These are phyloP conservation scores for Pythium rhizo-oryzae DNA, from an alignment of 352 stramenopile species.

Conservation along the genomic window DNA sequence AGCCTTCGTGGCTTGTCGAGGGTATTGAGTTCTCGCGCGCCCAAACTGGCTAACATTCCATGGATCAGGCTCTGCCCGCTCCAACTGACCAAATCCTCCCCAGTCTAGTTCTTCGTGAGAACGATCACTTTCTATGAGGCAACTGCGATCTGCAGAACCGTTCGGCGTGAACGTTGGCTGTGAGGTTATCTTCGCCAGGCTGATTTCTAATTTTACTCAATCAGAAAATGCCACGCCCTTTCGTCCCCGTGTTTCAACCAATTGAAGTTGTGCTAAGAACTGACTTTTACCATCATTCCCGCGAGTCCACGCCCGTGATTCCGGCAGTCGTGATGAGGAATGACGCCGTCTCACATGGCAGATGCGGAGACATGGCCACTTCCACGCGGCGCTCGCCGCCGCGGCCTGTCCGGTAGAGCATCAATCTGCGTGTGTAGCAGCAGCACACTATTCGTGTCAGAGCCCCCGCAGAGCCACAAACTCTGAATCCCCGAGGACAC, in stretches of 20 bases:
- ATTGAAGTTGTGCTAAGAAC: conserved; percentile 12
- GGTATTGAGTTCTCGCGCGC: not conserved
- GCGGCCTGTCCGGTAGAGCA: conserved; percentile 42
- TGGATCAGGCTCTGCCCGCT: not conserved
- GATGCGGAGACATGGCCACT: conserved; percentile 65
- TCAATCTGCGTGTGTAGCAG: conserved; percentile 37
- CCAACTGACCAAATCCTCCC: conserved; percentile 6
- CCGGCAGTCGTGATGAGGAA: conserved; percentile 69
- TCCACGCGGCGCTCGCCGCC: conserved; percentile 42
- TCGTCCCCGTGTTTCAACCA: not conserved
- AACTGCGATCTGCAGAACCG: conserved; percentile 1
- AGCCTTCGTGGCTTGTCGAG: not conserved
- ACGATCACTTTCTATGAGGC: conserved; percentile 2
- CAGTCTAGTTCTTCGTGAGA: conserved; percentile 15
- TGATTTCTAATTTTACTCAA: conserved; percentile 9
- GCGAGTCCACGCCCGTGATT: conserved; percentile 23
- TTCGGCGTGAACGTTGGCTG: not conserved
- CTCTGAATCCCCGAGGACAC: not conserved
- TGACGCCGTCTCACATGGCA: conserved; percentile 34
- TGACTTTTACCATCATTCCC: conserved; percentile 16
- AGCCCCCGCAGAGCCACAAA: not conserved
- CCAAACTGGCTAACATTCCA: not conserved
- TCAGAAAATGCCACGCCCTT: conserved; percentile 7
- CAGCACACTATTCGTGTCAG: not conserved
- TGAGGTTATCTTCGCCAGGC: conserved; percentile 6